Percentiles rank a stretch among this genome's conserved stretches.
phyloP scores from a whole-genome alignment of 768 basidiomycete species.

The Chalciporus sphaerocephalus region DNA sequence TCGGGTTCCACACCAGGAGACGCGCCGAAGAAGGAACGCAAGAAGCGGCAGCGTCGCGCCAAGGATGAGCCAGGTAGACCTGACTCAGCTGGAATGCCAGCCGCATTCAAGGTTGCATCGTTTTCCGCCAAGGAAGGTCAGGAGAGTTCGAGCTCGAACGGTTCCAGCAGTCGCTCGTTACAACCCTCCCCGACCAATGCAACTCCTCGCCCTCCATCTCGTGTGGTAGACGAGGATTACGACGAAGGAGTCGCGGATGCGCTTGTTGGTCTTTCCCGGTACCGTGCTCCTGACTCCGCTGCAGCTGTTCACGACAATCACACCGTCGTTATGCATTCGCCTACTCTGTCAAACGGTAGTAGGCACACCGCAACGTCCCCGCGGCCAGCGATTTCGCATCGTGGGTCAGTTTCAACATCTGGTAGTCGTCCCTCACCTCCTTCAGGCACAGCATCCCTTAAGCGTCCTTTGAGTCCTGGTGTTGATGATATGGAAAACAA shows the following conservation, averaged over 20 bases:
- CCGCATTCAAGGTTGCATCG: slow-evolving; percentile 31
- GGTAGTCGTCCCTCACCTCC: slow-evolving; percentile 64
- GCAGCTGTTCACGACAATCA: slow-evolving; percentile 29
- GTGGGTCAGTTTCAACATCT: slow-evolving; percentile 64
- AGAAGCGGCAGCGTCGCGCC: slow-evolving; percentile 41
- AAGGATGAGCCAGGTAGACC: slow-evolving; percentile 41
- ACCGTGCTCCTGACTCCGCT: slow-evolving; percentile 32
- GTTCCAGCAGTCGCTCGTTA: slow-evolving; percentile 56
- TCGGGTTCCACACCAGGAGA: slow-evolving; percentile 35
- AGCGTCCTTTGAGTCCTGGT: slow-evolving; percentile 66
- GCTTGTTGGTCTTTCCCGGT: slow-evolving; percentile 63
- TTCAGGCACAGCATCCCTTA: slow-evolving; percentile 42
- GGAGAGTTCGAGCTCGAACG: slow-evolving; percentile 62
- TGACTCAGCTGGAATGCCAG: slow-evolving; percentile 29
- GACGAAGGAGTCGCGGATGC: slow-evolving; percentile 90
- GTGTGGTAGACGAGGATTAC: slow-evolving; percentile 87
- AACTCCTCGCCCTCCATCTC: slow-evolving; percentile 54
- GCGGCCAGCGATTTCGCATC: slow-evolving; percentile 48
- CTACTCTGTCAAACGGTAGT: slow-evolving; percentile 55
- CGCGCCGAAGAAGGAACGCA: slow-evolving; percentile 53
- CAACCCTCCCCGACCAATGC: slow-evolving; percentile 70
- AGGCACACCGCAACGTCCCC: slow-evolving; percentile 46
- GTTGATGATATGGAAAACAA: slow-evolving; percentile 60
- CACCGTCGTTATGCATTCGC: slow-evolving; percentile 40
- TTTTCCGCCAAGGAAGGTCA: slow-evolving; percentile 46